Evolutionary conservation across 768 basidiomycete genomes (phyloP).

Genomic region (Sarcomyxa edulis): DNA sequence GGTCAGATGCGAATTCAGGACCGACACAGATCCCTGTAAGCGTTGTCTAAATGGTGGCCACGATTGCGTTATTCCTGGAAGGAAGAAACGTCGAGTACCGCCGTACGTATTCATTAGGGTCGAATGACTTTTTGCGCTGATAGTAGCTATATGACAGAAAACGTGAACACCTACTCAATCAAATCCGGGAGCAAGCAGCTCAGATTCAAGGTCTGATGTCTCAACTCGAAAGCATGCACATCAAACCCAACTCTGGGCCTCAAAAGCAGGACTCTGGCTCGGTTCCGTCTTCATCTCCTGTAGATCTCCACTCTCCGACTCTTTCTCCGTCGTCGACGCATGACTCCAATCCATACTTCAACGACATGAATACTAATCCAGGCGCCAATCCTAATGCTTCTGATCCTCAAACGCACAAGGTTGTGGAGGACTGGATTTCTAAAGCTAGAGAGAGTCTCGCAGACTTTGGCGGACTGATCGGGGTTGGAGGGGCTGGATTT

Average conservation of each 20-base stretch:
- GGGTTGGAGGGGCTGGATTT: conserved; percentile 50
- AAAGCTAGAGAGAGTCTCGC: conserved; percentile 66
- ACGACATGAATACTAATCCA: conserved; percentile 16
- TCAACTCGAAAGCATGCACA: conserved; percentile 46
- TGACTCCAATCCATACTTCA: conserved; percentile 23
- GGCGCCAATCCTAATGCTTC: conserved; percentile 9
- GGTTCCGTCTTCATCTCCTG: conserved; percentile 17
- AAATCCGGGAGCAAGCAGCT: conserved; percentile 70
- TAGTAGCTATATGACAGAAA: conserved; percentile 40
- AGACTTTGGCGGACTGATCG: conserved; percentile 65
- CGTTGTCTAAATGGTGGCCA: conserved; percentile 67
- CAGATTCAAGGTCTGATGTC: conserved; percentile 70
- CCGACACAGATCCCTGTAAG: conserved; percentile 69
- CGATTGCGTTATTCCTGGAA: conserved; percentile 78
- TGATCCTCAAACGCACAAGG: conserved; percentile 22
- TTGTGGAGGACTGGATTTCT: conserved; percentile 71
- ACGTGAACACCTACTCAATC: conserved; percentile 72
- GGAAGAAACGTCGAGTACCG: conserved; percentile 73
- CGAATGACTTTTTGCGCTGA: conserved; percentile 5
- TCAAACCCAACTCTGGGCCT: conserved; percentile 10
- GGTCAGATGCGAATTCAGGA: conserved; percentile 75
- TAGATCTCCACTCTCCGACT: conserved; percentile 28
- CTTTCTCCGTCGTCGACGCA: conserved; percentile 29
- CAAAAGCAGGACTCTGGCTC: conserved; percentile 13
- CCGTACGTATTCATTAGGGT: conserved; percentile 52